These are phyloP conservation scores for Sporothrix phasma DNA, from an alignment of 2,329 filamentous ascomycete species.

Conservation along the genomic window DNA sequence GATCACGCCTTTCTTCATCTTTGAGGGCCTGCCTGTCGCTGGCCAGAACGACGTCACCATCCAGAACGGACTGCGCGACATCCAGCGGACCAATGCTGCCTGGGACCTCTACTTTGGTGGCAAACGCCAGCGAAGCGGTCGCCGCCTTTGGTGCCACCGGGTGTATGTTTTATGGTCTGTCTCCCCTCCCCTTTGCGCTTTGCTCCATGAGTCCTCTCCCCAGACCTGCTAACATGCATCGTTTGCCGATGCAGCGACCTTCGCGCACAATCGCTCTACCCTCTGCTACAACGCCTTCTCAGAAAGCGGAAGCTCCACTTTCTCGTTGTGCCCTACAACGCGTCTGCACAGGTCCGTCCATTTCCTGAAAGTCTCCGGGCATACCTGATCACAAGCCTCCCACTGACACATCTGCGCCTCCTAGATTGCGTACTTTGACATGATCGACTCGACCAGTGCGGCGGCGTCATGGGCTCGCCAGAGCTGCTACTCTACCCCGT, in stretches of 20 bases:
- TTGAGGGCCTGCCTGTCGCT: slow-evolving; percentile 74
- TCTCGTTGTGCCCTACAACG: slow-evolving; percentile 76
- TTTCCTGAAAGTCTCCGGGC: slow-evolving; percentile 3
- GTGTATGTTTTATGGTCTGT: neutral
- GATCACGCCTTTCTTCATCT: slow-evolving; percentile 79
- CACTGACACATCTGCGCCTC: neutral
- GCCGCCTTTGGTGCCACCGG: slow-evolving; percentile 70
- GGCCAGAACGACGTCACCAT: slow-evolving; percentile 63
- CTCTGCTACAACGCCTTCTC: slow-evolving; percentile 66
- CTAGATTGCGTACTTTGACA: slow-evolving; percentile 70
- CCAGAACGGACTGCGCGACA: slow-evolving; percentile 54
- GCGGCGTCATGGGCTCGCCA: slow-evolving; percentile 72
- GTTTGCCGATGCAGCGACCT: slow-evolving; percentile 41
- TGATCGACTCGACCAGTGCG: slow-evolving; percentile 57
- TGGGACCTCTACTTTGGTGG: slow-evolving; percentile 82
- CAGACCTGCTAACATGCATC: neutral
- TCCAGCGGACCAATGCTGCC: slow-evolving; percentile 62
- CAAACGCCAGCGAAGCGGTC: slow-evolving; percentile 70
- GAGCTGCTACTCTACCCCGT: slow-evolving; percentile 81
- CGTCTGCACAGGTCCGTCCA: slow-evolving; percentile 64
- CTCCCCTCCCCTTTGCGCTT: neutral
- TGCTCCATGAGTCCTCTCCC: too few species aligned
- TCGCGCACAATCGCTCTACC: slow-evolving; percentile 63
- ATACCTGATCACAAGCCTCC: neutral
- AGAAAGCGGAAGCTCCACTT: slow-evolving; percentile 61